Conservation (phyloP, 352 stramenopile species). For the Plasmopara muralis region DNA sequence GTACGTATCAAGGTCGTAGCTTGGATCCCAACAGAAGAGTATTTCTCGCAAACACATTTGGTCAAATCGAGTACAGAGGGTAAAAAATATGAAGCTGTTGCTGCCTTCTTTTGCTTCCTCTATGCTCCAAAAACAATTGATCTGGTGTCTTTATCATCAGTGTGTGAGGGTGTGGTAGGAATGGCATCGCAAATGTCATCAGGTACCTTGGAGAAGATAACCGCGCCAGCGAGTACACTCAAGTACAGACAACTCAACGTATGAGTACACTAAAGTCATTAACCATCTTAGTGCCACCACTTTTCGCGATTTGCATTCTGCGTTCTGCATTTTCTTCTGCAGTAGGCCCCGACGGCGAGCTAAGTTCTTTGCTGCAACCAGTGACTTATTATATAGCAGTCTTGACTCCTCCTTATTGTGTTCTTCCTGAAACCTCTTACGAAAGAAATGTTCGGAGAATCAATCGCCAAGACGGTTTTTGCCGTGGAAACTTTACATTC, state of each 20-base stretch:
- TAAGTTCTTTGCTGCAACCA: slow-evolving; percentile 24
- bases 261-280: slow-evolving; percentile 17
- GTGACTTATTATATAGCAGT: slow-evolving; percentile 13
- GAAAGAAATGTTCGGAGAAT: slow-evolving; percentile 41
- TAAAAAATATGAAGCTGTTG: slow-evolving; percentile 27
- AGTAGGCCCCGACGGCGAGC: slow-evolving; percentile 11
- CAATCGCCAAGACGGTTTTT: slow-evolving; percentile 13
- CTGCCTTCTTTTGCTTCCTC: slow-evolving; percentile 46
- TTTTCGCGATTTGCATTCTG: slow-evolving; percentile 32
- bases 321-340: slow-evolving; percentile 15
- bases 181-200: slow-evolving; percentile 28
- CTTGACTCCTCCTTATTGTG: slow-evolving; percentile 13
- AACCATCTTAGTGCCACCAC: slow-evolving; percentile 9
- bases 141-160: slow-evolving; percentile 6
- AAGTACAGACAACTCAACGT: slow-evolving; percentile 8
- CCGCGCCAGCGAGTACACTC: slow-evolving; percentile 10
- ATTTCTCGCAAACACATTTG: neutral
- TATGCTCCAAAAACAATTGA: slow-evolving; percentile 28
- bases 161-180: slow-evolving; percentile 33
- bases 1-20: slow-evolving; percentile 18
- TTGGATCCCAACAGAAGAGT: neutral
- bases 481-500: slow-evolving; percentile 38
- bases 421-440: slow-evolving; percentile 33
- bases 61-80: slow-evolving; percentile 17
- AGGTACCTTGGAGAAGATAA: slow-evolving; percentile 24